Percentiles rank a stretch among this genome's conserved stretches.
Conservation (phyloP, 2,329 filamentous ascomycete genomes). For the Claviceps fusiformis region DNA sequence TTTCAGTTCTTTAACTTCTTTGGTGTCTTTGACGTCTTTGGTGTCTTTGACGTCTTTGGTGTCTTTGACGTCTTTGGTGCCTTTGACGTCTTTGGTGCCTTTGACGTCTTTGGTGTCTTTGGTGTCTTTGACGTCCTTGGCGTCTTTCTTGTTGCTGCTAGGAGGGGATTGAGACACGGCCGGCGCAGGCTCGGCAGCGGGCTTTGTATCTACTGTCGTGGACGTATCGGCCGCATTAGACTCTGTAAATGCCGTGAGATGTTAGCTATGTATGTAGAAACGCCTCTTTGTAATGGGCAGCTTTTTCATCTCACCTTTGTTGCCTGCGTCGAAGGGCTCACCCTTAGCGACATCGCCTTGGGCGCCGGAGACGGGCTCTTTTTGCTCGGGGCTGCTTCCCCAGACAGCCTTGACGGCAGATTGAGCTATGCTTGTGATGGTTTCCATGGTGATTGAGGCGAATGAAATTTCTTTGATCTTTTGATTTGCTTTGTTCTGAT, state of each 20-base stretch:
- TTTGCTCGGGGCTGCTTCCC: conserved; percentile 25
- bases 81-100: neutral
- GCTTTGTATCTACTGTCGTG: neutral
- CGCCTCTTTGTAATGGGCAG: neutral
- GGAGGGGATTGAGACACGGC: no score
- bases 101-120: neutral
- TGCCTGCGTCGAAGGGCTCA: conserved; percentile 70
- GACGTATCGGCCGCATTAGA: neutral
- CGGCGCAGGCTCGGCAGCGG: neutral
- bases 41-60: no score
- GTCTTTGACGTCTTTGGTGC: no score
- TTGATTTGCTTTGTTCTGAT: no score
- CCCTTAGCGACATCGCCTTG: conserved; percentile 51
- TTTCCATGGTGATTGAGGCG: conserved; percentile 39
- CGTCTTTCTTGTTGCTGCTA: neutral
- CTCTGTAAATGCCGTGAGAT: neutral
- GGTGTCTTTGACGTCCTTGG: neutral
- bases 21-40: no score
- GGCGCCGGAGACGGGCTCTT: conserved; percentile 60
- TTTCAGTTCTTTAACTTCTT: neutral
- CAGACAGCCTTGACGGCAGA: conserved; percentile 29
- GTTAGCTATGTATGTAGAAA: neutral
- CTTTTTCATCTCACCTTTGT: conserved; percentile 35
- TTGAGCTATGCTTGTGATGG: conserved; percentile 40
- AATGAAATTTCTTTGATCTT: no score